Conservation (phyloP, 2,329 filamentous ascomycete species). For the Colletotrichum lini region DNA sequence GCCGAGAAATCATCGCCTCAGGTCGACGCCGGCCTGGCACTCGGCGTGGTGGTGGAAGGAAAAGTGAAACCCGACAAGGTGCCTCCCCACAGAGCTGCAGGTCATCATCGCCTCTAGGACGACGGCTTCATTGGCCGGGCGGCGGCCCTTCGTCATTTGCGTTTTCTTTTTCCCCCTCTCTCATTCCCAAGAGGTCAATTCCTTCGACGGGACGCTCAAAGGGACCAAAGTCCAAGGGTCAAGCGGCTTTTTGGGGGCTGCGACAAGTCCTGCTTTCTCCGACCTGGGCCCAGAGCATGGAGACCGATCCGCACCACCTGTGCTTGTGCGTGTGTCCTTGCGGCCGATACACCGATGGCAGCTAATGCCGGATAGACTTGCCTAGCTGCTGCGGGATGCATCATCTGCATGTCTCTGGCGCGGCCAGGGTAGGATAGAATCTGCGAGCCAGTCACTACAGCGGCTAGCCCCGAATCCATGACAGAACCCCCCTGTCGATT, state of each 20-base stretch:
- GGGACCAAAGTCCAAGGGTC: neutral
- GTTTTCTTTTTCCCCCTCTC: slow-evolving; percentile 28
- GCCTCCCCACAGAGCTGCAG: slow-evolving; percentile 38
- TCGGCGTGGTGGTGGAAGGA: slow-evolving; percentile 44
- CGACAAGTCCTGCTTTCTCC: slow-evolving; percentile 36
- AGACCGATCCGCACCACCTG: slow-evolving; percentile 41
- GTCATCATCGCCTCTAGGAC: slow-evolving; percentile 41
- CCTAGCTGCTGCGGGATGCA: slow-evolving; percentile 43
- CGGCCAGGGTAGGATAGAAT: slow-evolving; percentile 35
- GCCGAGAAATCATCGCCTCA: slow-evolving; percentile 33
- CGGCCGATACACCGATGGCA: slow-evolving; percentile 41
- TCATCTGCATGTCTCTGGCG: slow-evolving; percentile 42
- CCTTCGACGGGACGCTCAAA: slow-evolving; percentile 24
- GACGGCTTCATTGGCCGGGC: slow-evolving; percentile 28
- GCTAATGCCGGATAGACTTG: slow-evolving; percentile 43
- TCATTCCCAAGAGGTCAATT: slow-evolving; percentile 18
- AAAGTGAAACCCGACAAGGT: slow-evolving; percentile 33
- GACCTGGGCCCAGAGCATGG: slow-evolving; percentile 18
- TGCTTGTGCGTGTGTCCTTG: slow-evolving; percentile 21
- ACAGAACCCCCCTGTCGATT: slow-evolving; percentile 37
- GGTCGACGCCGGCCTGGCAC: slow-evolving; percentile 41
- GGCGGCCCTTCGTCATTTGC: slow-evolving; percentile 39
- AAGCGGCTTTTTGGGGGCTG: slow-evolving; percentile 23
- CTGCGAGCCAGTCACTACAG: slow-evolving; percentile 41
- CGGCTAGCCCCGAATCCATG: slow-evolving; percentile 41